Conservation (phyloP, 805 yeast genomes). For the Cyberlindnera subsufficiens region DNA sequence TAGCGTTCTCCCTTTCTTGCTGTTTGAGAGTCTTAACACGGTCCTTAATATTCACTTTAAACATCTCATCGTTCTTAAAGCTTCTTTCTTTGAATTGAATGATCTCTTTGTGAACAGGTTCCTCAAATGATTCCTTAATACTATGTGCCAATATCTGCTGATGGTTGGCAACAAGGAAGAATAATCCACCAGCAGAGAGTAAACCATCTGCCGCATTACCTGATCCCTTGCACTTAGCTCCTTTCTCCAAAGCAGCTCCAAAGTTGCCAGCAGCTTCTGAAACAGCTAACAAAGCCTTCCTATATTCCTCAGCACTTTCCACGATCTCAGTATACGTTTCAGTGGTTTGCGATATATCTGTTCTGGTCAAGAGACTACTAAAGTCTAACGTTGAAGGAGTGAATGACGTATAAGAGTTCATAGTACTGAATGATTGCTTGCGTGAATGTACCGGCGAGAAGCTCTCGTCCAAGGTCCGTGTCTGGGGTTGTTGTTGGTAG, state of each 20-base stretch:
- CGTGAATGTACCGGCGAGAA: constrained; percentile 6
- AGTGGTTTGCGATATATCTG: constrained; percentile 49
- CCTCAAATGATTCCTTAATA: constrained; percentile 47
- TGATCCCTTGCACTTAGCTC: constrained; percentile 58
- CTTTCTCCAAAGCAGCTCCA: constrained; percentile 62
- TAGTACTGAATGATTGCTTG: constrained; percentile 18
- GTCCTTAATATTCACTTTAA: constrained; percentile 46
- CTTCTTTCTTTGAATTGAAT: constrained; percentile 39
- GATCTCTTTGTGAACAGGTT: constrained; percentile 43
- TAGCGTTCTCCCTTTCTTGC: constrained; percentile 57
- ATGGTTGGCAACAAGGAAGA: constrained; percentile 70
- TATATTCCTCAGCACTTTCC: constrained; percentile 39
- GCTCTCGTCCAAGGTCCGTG: background rate
- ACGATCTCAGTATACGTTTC: constrained; percentile 43
- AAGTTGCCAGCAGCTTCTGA: constrained; percentile 63
- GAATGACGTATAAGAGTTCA: constrained; percentile 19
- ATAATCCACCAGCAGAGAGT: constrained; percentile 69
- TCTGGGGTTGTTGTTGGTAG: constrained; percentile 21
- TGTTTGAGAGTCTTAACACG: constrained; percentile 47
- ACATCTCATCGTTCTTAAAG: constrained; percentile 42
- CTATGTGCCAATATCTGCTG: constrained; percentile 62
- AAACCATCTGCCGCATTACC: constrained; percentile 58
- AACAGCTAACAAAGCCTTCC: constrained; percentile 39
- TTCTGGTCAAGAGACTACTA: constrained; percentile 53
- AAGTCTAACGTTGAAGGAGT: constrained; percentile 46